phyloP scores from a whole-genome alignment of 306 rosid genomes.

The Oemleria cerasiformis region DNA sequence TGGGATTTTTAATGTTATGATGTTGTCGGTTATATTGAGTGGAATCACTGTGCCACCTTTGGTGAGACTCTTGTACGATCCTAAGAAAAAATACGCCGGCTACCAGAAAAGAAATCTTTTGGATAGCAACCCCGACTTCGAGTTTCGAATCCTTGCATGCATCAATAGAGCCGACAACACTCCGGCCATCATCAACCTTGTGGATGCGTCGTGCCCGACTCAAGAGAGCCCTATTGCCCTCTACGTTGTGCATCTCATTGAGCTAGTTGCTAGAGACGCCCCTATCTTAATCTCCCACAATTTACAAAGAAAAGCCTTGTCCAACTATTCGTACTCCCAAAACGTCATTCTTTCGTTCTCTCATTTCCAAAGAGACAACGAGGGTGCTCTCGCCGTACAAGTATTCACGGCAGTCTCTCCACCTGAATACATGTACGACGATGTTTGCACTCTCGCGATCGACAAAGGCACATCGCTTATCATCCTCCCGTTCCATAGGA shows the following conservation, averaged over 20 bases:
- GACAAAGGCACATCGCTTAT: slow-evolving; percentile 49
- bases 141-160: slow-evolving; percentile 50
- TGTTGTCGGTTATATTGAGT: slow-evolving; percentile 20
- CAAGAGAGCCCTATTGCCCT: slow-evolving; percentile 36
- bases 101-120: slow-evolving; percentile 49
- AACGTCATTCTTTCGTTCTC: slow-evolving; percentile 38
- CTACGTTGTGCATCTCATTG: slow-evolving; percentile 55
- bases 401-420: slow-evolving; percentile 52
- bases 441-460: slow-evolving; percentile 50
- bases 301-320: slow-evolving; percentile 29
- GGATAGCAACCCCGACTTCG: slow-evolving; percentile 26
- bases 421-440: slow-evolving; percentile 46
- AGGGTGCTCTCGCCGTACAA: slow-evolving; percentile 17
- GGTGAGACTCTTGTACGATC: slow-evolving; percentile 40
- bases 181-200: slow-evolving; percentile 46
- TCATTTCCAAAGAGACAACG: slow-evolving; percentile 35
- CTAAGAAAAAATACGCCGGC: slow-evolving; percentile 52
- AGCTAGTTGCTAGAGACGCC: slow-evolving; percentile 58
- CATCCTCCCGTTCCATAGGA: slow-evolving; percentile 52
- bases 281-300: slow-evolving; percentile 62
- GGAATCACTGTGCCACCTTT: slow-evolving; percentile 34
- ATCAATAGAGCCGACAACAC: slow-evolving; percentile 41
- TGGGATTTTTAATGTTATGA: slow-evolving; percentile 20
- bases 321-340: slow-evolving; percentile 19
- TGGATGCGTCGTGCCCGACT: slow-evolving; percentile 47